These are phyloP conservation scores for Hypoxylon cercidicola DNA, from an alignment of 495 filamentous ascomycete species.

Conservation along the genomic window DNA sequence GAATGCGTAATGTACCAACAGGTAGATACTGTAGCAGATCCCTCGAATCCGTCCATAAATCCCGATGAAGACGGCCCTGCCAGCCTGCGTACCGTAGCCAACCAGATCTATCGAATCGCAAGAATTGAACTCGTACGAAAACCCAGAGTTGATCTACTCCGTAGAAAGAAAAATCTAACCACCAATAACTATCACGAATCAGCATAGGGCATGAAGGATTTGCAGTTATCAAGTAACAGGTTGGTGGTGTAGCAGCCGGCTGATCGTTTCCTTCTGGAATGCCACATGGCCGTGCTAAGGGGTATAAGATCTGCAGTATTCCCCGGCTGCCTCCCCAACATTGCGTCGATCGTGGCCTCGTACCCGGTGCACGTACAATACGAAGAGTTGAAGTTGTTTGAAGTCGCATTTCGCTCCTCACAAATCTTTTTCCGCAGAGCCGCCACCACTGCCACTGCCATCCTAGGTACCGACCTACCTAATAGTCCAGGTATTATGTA, in stretches of 20 bases:
- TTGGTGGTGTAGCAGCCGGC: background rate
- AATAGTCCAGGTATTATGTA: too few species aligned
- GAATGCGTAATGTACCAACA: slow-evolving; percentile 5
- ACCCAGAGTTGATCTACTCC: slow-evolving; percentile 19
- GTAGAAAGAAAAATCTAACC: background rate
- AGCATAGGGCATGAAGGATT: slow-evolving; percentile 3
- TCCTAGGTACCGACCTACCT: too few species aligned
- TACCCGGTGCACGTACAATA: background rate
- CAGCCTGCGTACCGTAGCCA: background rate
- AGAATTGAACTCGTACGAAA: slow-evolving; percentile 23
- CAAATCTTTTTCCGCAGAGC: slow-evolving; percentile 36
- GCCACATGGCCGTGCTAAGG: slow-evolving; percentile 31
- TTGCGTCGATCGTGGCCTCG: slow-evolving; percentile 17
- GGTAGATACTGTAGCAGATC: too few species aligned
- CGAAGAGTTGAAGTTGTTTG: slow-evolving; percentile 16
- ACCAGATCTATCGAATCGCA: slow-evolving; percentile 14
- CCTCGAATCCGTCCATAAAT: too few species aligned
- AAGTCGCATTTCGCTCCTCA: slow-evolving; percentile 23
- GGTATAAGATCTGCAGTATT: slow-evolving; percentile 23
- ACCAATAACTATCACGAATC: slow-evolving; percentile 7
- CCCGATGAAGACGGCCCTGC: background rate
- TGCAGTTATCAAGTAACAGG: slow-evolving; percentile 2
- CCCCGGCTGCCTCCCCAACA: slow-evolving; percentile 8
- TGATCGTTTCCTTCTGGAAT: slow-evolving; percentile 26
- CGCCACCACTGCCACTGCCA: slow-evolving; percentile 17